Evolutionary conservation across 305 asterid species (phyloP).

Genomic region (Fraxinus ornus): DNA sequence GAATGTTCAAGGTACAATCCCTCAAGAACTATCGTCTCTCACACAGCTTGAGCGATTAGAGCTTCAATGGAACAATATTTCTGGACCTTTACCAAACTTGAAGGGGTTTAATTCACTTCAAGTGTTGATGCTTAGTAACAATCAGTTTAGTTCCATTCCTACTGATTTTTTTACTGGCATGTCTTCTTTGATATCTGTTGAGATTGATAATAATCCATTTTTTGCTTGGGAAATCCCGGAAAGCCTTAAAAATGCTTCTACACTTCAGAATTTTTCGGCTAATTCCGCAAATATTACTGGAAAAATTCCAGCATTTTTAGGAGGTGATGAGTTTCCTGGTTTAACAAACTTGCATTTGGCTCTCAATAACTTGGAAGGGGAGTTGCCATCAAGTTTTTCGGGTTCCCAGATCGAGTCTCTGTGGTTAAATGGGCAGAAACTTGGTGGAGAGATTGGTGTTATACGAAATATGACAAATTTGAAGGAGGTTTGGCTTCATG

Average conservation of each 20-base stretch:
- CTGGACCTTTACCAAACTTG: slow-evolving; percentile 77
- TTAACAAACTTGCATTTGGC: slow-evolving; percentile 76
- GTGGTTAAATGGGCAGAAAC: slow-evolving; percentile 89
- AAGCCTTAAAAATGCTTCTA: slow-evolving; percentile 61
- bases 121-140: slow-evolving; percentile 66
- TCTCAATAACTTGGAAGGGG: slow-evolving; percentile 70
- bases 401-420: slow-evolving; percentile 69
- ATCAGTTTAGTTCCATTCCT: slow-evolving; percentile 65
- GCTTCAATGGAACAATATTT: slow-evolving; percentile 76
- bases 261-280: slow-evolving; percentile 76
- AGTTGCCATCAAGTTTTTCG: slow-evolving; percentile 58
- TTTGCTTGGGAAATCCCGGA: slow-evolving; percentile 67
- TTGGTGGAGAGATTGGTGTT: slow-evolving; percentile 64
- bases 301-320: slow-evolving; percentile 54
- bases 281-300: slow-evolving; percentile 75
- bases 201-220: slow-evolving; percentile 72
- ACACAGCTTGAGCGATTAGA: slow-evolving; percentile 68
- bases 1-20: slow-evolving; percentile 70
- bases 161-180: slow-evolving; percentile 71
- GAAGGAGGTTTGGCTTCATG: slow-evolving; percentile 88
- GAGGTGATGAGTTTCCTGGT: slow-evolving; percentile 76
- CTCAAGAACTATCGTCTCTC: slow-evolving; percentile 53
- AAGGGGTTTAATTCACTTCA: slow-evolving; percentile 59
- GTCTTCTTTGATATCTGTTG: slow-evolving; percentile 71
- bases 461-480: slow-evolving; percentile 74